Evolutionary conservation across 2,329 filamentous ascomycete species (phyloP).

Genomic region (Escovopsis sp.): DNA sequence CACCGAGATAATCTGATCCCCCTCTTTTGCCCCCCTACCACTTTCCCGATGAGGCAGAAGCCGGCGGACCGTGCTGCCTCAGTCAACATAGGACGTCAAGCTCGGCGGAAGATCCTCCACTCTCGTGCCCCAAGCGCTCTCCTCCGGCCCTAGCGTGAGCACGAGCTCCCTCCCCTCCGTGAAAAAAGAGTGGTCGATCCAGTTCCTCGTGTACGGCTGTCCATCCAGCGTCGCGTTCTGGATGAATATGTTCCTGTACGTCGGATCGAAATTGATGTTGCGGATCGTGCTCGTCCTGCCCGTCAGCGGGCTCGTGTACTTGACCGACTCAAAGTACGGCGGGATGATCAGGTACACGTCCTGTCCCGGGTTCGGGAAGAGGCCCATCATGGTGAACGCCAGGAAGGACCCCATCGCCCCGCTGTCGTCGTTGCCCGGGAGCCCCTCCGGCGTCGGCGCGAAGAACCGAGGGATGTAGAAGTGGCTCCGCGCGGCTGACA

Average conservation of each 20-base stretch:
- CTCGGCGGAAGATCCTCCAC: constrained; percentile 49
- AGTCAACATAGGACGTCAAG: constrained; percentile 13
- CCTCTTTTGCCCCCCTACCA: no score
- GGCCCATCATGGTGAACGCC: constrained; percentile 52
- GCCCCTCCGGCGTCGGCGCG: constrained; percentile 39
- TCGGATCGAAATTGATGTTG: constrained; percentile 46
- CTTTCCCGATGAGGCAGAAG: no score
- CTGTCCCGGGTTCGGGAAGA: constrained; percentile 55
- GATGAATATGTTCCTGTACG: constrained; percentile 45
- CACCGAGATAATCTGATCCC: no score
- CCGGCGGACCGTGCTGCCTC: no score
- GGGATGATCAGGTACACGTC: constrained; percentile 58
- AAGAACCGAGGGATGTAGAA: constrained; percentile 53
- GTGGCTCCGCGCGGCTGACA: constrained; percentile 39
- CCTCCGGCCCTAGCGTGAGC: constrained; percentile 41
- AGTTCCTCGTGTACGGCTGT: constrained; percentile 45
- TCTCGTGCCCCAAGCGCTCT: constrained; percentile 50
- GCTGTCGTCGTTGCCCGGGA: constrained; percentile 57
- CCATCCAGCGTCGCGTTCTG: constrained; percentile 51
- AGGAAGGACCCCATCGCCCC: constrained; percentile 57
- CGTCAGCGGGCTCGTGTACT: constrained; percentile 40
- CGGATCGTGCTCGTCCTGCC: constrained; percentile 44
- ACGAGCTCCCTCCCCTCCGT: constrained; percentile 49
- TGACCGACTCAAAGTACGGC: constrained; percentile 49
- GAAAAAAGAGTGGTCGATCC: constrained; percentile 56